phyloP scores from a whole-genome alignment of 306 rosid species.

The Hylodesmum podocarpum region DNA sequence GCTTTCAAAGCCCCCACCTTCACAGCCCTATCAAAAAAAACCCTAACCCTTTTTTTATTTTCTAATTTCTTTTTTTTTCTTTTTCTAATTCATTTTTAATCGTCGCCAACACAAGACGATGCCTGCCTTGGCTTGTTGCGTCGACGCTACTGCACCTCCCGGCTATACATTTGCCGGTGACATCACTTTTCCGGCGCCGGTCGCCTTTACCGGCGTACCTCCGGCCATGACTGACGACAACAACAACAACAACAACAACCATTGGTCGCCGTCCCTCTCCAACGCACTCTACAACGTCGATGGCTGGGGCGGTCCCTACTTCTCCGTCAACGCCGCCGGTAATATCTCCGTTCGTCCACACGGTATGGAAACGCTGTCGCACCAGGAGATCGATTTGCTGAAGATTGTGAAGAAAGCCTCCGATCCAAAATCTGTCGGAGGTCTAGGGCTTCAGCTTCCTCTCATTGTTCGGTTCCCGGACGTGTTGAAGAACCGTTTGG shows the following conservation, averaged over 20 bases:
- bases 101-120: constrained; percentile 63
- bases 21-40: constrained; percentile 36
- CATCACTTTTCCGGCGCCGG: constrained; percentile 67
- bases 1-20: constrained; percentile 94
- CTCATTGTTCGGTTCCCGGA: constrained; percentile 79
- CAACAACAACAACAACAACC: not conserved
- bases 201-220: constrained; percentile 48
- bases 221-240: constrained; percentile 19
- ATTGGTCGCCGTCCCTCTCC: constrained; percentile 68
- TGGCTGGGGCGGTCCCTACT: constrained; percentile 82
- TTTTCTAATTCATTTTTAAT: constrained; percentile 33
- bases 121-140: constrained; percentile 94
- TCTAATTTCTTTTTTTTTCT: not conserved
- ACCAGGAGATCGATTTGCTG: constrained; percentile 86
- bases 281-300: constrained; percentile 67
- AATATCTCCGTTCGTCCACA: constrained; percentile 66
- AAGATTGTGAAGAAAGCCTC: constrained; percentile 77
- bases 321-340: constrained; percentile 67
- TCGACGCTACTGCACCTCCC: constrained; percentile 78
- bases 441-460: constrained; percentile 78
- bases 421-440: constrained; percentile 64
- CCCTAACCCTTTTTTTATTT: constrained; percentile 30
- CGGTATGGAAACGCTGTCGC: constrained; percentile 59
- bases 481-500: constrained; percentile 68
- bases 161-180: constrained; percentile 65